Evolutionary conservation across 352 stramenopile genomes (phyloP).

Genomic region (Phytophthora sojae): DNA sequence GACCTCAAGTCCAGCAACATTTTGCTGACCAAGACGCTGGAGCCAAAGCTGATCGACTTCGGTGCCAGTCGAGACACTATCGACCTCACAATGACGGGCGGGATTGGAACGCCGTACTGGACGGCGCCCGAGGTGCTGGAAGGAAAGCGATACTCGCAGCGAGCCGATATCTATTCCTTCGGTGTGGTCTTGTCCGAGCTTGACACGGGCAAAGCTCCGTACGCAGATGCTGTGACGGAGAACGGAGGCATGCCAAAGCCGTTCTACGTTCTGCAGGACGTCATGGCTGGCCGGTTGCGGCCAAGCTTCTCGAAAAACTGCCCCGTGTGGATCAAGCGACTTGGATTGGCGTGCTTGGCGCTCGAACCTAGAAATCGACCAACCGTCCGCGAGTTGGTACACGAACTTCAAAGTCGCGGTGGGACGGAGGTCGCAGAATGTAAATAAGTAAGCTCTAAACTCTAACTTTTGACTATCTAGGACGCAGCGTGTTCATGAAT

Average conservation of each 20-base stretch:
- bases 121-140: conserved; percentile 78
- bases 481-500: not conserved
- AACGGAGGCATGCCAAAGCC: conserved; percentile 21
- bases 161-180: conserved; percentile 76
- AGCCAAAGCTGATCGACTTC: conserved; percentile 87
- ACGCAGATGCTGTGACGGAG: conserved; percentile 29
- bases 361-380: conserved; percentile 14
- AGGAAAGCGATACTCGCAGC: conserved; percentile 58
- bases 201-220: conserved; percentile 42
- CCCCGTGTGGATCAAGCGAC: conserved; percentile 36
- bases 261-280: conserved; percentile 51
- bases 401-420: not conserved
- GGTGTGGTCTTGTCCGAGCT: conserved; percentile 62
- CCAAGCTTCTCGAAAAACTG: conserved; percentile 54
- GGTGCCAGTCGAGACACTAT: conserved; percentile 55
- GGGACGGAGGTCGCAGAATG: not conserved
- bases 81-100: conserved; percentile 53
- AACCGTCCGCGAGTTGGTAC: conserved; percentile 12
- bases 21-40: conserved; percentile 65
- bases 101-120: conserved; percentile 87
- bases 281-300: conserved; percentile 47
- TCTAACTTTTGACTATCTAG: not conserved
- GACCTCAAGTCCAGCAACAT: conserved; percentile 64
- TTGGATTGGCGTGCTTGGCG: conserved; percentile 31
- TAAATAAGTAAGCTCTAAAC: not conserved